These are phyloP conservation scores for Trifolium pratense DNA, from an alignment of 306 rosid genomes.

Conservation along the genomic window DNA sequence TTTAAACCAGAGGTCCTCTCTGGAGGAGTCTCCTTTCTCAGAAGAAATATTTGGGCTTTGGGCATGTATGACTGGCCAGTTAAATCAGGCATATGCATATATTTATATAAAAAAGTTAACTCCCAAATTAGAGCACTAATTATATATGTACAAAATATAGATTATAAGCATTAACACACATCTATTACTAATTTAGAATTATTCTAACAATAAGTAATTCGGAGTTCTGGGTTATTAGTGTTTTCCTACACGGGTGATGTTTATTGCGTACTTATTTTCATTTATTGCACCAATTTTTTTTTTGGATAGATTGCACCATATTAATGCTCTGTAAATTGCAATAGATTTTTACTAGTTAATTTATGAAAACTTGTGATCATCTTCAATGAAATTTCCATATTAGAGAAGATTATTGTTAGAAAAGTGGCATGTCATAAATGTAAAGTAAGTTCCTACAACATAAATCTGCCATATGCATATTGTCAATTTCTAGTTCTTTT, in stretches of 20 bases:
- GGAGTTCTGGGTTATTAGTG: conserved; percentile 19
- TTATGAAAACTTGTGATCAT: conserved; percentile 4
- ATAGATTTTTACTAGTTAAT: conserved; percentile 21
- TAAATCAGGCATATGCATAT: not conserved
- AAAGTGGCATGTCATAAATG: conserved; percentile 23
- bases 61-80: conserved; percentile 7
- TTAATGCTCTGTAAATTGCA: conserved; percentile 23
- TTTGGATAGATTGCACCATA: not conserved
- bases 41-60: conserved; percentile 3
- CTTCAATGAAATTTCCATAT: conserved; percentile 19
- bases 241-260: not conserved
- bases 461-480: conserved; percentile 24
- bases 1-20: not conserved
- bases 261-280: conserved; percentile 24
- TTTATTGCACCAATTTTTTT: not conserved
- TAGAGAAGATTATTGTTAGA: conserved; percentile 28
- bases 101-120: conserved; percentile 11
- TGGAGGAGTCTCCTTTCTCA: not conserved
- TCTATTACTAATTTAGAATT: not conserved
- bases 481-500: not conserved
- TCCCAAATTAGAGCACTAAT: not conserved
- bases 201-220: conserved; percentile 12
- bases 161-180: not conserved
- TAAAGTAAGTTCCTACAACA: conserved; percentile 3
- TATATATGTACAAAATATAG: not conserved